Percentiles rank a stretch among this genome's conserved stretches.
phyloP scores from a whole-genome alignment of 2,329 filamentous ascomycete genomes.

The Metarhizium humberi region DNA sequence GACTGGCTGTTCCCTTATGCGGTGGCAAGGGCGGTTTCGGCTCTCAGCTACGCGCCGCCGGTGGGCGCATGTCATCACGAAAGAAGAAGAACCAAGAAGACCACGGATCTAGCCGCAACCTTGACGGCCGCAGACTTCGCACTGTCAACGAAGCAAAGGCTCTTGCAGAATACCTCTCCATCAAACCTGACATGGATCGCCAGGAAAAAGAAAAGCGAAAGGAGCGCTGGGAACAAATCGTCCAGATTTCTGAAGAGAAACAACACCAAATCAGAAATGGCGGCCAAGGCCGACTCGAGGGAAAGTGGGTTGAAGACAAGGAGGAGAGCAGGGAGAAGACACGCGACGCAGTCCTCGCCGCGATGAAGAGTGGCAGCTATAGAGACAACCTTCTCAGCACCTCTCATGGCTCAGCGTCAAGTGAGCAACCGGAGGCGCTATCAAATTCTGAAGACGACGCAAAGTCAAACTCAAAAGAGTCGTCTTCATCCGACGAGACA shows the following conservation, averaged over 20 bases:
- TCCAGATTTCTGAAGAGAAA: constrained; percentile 72
- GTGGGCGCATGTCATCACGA: constrained; percentile 93
- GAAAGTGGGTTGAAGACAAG: constrained; percentile 91
- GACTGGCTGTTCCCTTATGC: constrained; percentile 67
- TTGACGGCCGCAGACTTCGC: constrained; percentile 81
- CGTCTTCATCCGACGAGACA: constrained; percentile 36
- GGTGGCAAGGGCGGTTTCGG: constrained; percentile 98
- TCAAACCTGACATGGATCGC: constrained; percentile 95
- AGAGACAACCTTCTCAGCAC: constrained; percentile 50
- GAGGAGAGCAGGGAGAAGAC: constrained; percentile 83
- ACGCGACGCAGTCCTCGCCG: constrained; percentile 61
- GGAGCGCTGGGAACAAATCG: constrained; percentile 79
- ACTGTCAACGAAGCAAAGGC: constrained; percentile 95
- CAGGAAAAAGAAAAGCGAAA: constrained; percentile 82
- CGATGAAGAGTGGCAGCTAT: constrained; percentile 56
- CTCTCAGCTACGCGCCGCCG: constrained; percentile 90
- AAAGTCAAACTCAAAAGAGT: constrained; percentile 35
- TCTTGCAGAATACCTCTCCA: constrained; percentile 85
- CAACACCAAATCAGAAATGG: constrained; percentile 77
- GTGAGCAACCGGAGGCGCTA: constrained; percentile 16
- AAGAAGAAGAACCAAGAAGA: constrained; percentile 81
- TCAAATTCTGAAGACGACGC: constrained; percentile 27
- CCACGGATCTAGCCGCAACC: constrained; percentile 83
- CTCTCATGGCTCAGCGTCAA: constrained; percentile 38
- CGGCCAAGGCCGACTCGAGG: constrained; percentile 63